Conservation (phyloP, 331 rosid genomes). For the Quercus tomentella region DNA sequence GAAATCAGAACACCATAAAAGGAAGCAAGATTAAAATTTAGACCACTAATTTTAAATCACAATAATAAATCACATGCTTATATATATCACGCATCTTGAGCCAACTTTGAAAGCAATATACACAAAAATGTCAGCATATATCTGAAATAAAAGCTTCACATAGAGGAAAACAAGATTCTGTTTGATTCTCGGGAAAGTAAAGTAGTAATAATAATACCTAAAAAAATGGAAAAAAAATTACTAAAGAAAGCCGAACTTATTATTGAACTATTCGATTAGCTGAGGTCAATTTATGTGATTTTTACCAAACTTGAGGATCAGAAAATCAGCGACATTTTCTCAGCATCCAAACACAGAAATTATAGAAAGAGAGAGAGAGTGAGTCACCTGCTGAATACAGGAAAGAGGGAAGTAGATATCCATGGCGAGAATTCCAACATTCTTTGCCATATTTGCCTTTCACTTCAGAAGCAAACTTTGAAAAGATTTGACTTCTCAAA, state of each 20-base stretch:
- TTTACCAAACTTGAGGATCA: too few species aligned
- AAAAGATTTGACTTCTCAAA: background rate
- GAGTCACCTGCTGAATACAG: slow-evolving; percentile 74
- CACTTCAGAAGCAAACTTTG: background rate
- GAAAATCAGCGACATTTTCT: background rate
- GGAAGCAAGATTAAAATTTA: background rate
- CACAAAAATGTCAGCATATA: background rate
- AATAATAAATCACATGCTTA: background rate
- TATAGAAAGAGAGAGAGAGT: background rate
- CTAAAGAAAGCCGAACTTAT: too few species aligned
- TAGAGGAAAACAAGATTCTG: background rate
- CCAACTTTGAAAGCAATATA: background rate
- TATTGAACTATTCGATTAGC: too few species aligned
- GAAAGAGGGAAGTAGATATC: slow-evolving; percentile 93
- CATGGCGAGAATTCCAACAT: slow-evolving; percentile 90
- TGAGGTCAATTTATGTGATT: too few species aligned
- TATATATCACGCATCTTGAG: background rate
- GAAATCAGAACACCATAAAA: too few species aligned
- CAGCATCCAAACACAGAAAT: background rate
- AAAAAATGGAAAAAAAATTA: background rate
- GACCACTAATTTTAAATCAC: background rate
- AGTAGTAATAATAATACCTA: background rate
- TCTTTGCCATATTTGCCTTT: slow-evolving; percentile 53
- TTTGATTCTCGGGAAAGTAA: background rate
- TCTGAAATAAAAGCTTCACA: background rate